Percentiles rank a stretch among this genome's conserved stretches.
Conservation (phyloP, 106 monocot species). For the Dendrobium huoshanense region DNA sequence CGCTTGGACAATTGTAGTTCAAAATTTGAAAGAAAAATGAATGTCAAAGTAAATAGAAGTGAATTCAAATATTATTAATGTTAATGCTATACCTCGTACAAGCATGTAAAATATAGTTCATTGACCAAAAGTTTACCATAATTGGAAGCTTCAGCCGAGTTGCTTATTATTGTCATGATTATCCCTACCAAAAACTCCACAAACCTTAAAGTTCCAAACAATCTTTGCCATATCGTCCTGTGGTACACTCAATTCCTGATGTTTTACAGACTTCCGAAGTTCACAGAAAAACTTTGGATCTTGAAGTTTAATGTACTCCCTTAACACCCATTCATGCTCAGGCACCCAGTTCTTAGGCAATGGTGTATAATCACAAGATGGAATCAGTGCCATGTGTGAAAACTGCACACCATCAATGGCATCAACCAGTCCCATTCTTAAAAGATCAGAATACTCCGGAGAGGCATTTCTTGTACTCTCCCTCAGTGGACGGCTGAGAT, state of each 20-base stretch:
- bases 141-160: neutral
- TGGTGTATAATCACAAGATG: conserved; percentile 92
- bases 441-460: conserved; percentile 88
- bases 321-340: conserved; percentile 52
- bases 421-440: conserved; percentile 95
- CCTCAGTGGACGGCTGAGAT: conserved; percentile 71
- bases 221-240: conserved; percentile 68
- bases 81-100: neutral
- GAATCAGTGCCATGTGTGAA: conserved; percentile 77
- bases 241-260: conserved; percentile 42
- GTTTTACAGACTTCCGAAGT: conserved; percentile 53
- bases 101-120: neutral
- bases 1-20: neutral
- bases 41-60: neutral
- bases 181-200: conserved; percentile 44
- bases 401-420: conserved; percentile 92
- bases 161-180: conserved; percentile 8
- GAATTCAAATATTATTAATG: neutral
- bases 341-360: conserved; percentile 88
- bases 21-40: neutral
- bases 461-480: conserved; percentile 59
- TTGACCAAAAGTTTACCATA: neutral
- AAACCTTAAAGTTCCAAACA: conserved; percentile 76
- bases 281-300: conserved; percentile 79
- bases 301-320: conserved; percentile 73